phyloP scores from a whole-genome alignment of 164 flowering plant species.

The Cinnamomum chago region DNA sequence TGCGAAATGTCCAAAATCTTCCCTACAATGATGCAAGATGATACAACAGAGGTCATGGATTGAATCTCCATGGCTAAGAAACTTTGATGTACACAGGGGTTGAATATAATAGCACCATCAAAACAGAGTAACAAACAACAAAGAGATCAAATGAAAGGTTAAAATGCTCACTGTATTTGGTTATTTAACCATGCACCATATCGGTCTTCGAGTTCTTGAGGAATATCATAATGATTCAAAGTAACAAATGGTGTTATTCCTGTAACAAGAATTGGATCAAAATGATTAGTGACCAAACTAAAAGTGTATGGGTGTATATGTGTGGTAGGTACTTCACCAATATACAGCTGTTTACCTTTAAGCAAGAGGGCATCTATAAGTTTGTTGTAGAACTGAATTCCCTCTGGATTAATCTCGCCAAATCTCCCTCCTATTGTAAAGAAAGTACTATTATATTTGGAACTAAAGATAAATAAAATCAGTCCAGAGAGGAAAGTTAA shows the following conservation, averaged over 20 bases:
- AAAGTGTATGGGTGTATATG: neutral
- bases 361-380: slow-evolving; percentile 45
- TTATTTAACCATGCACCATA: slow-evolving; percentile 14
- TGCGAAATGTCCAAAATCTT: slow-evolving; percentile 9
- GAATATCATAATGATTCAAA: slow-evolving; percentile 14
- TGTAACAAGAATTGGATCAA: neutral
- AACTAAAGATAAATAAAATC: neutral
- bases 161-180: slow-evolving; percentile 3
- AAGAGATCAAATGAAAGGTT: neutral
- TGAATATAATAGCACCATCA: neutral
- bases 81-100: no score
- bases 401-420: slow-evolving; percentile 41
- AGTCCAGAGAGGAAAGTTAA: neutral
- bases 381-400: slow-evolving; percentile 42
- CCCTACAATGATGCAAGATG: slow-evolving; percentile 8
- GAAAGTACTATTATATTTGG: neutral
- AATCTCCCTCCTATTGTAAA: slow-evolving; percentile 32
- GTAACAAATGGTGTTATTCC: slow-evolving; percentile 17
- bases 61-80: neutral
- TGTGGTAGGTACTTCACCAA: neutral
- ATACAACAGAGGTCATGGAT: slow-evolving; percentile 25
- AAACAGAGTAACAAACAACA: neutral
- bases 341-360: slow-evolving; percentile 12
- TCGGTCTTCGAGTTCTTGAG: slow-evolving; percentile 16
- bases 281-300: neutral